These are phyloP conservation scores for Panaeolus cyanescens DNA, from an alignment of 768 basidiomycete species.

Conservation along the genomic window DNA sequence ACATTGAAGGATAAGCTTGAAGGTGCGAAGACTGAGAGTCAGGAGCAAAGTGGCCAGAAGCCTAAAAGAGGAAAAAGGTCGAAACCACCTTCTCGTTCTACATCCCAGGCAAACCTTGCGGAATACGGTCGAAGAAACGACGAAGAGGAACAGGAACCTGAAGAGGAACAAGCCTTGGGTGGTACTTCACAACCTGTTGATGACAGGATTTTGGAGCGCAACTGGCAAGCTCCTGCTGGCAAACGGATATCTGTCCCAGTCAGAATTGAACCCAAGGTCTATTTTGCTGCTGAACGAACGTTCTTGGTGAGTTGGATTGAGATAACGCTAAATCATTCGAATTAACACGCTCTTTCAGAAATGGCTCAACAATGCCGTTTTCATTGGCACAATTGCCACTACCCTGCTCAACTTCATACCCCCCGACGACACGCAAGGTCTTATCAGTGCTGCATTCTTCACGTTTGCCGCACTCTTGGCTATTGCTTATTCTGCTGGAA, in stretches of 20 bases:
- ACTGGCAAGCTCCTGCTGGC: conserved; percentile 79
- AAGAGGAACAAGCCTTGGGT: conserved; percentile 36
- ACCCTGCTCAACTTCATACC: conserved; percentile 85
- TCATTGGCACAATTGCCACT: conserved; percentile 89
- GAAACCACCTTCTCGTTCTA: conserved; percentile 10
- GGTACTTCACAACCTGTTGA: conserved; percentile 33
- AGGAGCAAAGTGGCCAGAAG: conserved; percentile 8
- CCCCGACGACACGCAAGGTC: conserved; percentile 69
- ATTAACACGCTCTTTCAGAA: conserved; percentile 47
- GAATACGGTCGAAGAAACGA: conserved; percentile 18
- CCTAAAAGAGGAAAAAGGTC: conserved; percentile 20
- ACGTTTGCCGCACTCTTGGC: conserved; percentile 87
- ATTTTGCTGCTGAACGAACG: conserved; percentile 94
- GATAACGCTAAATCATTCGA: conserved; percentile 3
- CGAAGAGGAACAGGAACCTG: conserved; percentile 32
- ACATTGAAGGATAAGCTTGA: conserved; percentile 70
- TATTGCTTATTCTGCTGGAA: conserved; percentile 82
- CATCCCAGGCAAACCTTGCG: conserved; percentile 2
- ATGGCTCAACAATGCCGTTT: conserved; percentile 88
- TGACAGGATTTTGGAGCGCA: conserved; percentile 61
- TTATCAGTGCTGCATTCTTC: conserved; percentile 88
- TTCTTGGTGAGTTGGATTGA: conserved; percentile 69
- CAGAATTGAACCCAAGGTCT: conserved; percentile 97
- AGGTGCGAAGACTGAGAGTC: conserved; percentile 33
- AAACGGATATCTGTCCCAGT: conserved; percentile 93